phyloP scores from a whole-genome alignment of 2,329 filamentous ascomycete genomes.

The Colletotrichum tropicicola region DNA sequence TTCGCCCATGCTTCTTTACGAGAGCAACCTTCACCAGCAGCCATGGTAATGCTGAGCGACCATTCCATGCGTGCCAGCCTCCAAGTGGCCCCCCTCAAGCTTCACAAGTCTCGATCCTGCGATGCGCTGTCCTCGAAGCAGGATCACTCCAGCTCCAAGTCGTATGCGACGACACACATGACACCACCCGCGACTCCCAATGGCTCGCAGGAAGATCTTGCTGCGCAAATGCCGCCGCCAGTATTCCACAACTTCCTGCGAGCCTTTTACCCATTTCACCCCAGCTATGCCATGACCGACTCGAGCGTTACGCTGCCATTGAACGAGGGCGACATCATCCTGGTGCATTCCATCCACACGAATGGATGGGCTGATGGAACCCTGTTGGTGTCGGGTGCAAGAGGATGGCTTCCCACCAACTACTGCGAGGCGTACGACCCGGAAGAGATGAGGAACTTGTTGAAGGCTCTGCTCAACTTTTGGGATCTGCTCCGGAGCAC shows the following conservation, averaged over 20 bases:
- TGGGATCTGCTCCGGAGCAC: conserved; percentile 90
- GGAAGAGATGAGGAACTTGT: conserved; percentile 82
- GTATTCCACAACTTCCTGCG: conserved; percentile 95
- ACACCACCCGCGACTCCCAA: conserved; percentile 82
- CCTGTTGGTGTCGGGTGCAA: conserved; percentile 81
- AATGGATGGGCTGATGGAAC: conserved; percentile 99
- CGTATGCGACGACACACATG: conserved; percentile 68
- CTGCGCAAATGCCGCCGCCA: conserved; percentile 58
- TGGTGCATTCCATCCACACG: conserved; percentile 96
- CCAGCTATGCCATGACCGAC: conserved; percentile 78
- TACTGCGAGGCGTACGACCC: conserved; percentile 97
- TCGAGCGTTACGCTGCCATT: conserved; percentile 89
- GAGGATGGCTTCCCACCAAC: conserved; percentile 97
- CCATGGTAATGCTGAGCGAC: conserved; percentile 57
- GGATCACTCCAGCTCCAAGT: conserved; percentile 45
- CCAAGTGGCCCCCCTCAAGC: conserved; percentile 67
- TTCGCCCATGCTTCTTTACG: conserved; percentile 47
- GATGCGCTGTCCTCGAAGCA: conserved; percentile 37
- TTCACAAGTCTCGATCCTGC: conserved; percentile 52
- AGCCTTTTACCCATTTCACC: conserved; percentile 92
- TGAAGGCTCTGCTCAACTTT: conserved; percentile 88
- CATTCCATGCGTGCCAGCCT: conserved; percentile 64
- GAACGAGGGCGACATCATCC: conserved; percentile 88
- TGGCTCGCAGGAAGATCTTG: conserved; percentile 69
- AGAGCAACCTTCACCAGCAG: conserved; percentile 42